Conservation (phyloP, 1,284 basidiomycete species). For the Naganishia liquefaciens region DNA sequence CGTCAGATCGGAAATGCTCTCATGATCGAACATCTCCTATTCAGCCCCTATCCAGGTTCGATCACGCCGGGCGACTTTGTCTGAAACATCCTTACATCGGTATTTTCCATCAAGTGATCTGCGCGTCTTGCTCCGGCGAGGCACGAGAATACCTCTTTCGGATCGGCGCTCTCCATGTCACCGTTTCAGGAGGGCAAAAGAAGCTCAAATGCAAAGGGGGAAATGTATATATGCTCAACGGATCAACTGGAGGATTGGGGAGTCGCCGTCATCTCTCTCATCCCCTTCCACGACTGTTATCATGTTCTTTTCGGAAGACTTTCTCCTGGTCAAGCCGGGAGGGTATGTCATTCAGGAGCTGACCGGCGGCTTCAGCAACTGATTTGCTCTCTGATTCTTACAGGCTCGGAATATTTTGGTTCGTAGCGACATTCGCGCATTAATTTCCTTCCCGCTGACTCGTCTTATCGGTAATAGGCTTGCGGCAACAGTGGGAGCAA, state of each 20-base stretch:
- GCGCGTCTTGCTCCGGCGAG: no score
- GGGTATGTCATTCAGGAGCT: neutral
- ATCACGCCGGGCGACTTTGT: neutral
- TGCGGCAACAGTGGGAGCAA: constrained; percentile 31
- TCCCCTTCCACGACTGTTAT: neutral
- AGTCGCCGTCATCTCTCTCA: no score
- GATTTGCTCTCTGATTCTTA: neutral
- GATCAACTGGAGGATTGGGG: no score
- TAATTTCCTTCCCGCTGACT: neutral
- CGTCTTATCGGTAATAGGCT: constrained; percentile 13
- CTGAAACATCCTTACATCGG: constrained; percentile 1
- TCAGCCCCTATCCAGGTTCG: neutral
- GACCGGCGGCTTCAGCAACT: neutral
- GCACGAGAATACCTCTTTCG: neutral
- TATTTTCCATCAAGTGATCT: no score
- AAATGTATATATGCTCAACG: neutral
- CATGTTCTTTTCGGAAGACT: constrained; percentile 28
- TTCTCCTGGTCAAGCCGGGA: constrained; percentile 22
- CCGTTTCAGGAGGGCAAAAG: neutral
- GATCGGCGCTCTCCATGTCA: neutral
- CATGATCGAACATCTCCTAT: neutral
- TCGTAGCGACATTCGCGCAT: neutral
- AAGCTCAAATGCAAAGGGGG: neutral
- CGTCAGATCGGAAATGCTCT: neutral
- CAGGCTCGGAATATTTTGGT: constrained; percentile 26